phyloP scores from a whole-genome alignment of 306 rosid genomes.

The Quercus berberidifolia region DNA sequence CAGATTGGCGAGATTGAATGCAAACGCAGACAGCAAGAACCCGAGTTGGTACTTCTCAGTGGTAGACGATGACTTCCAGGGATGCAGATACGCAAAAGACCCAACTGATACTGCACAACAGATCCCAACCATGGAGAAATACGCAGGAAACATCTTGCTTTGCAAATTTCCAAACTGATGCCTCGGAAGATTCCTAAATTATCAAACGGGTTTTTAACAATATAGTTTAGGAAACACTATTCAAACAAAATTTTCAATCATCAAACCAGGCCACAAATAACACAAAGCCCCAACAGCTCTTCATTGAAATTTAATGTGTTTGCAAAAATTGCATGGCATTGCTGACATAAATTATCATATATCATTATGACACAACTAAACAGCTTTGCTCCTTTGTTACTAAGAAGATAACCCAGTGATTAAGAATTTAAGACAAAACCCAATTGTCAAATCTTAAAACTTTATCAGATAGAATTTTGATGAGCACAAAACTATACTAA shows the following conservation, averaged over 20 bases:
- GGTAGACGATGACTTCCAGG: constrained; percentile 74
- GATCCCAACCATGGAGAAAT: constrained; percentile 70
- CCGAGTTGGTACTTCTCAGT: constrained; percentile 91
- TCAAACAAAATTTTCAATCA: not conserved
- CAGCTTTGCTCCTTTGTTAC: not conserved
- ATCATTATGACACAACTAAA: not conserved
- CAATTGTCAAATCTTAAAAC: not conserved
- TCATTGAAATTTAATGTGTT: not conserved
- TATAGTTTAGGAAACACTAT: not conserved
- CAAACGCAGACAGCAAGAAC: constrained; percentile 77
- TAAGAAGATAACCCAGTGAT: not conserved
- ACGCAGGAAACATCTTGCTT: constrained; percentile 99
- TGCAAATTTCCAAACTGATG: constrained; percentile 98
- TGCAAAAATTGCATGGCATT: not conserved
- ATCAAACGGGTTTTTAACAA: not conserved
- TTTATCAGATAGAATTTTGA: not conserved
- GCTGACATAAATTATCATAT: not conserved
- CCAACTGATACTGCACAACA: constrained; percentile 73
- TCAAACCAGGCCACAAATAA: no score
- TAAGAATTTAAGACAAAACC: not conserved
- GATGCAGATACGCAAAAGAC: constrained; percentile 85
- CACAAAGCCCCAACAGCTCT: no score
- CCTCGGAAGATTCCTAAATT: constrained; percentile 81
- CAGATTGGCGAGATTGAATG: constrained; percentile 80
- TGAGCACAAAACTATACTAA: not conserved